These are phyloP conservation scores for Sordariomycetes sp. DNA, from an alignment of 2,329 filamentous ascomycete genomes.

Conservation along the genomic window DNA sequence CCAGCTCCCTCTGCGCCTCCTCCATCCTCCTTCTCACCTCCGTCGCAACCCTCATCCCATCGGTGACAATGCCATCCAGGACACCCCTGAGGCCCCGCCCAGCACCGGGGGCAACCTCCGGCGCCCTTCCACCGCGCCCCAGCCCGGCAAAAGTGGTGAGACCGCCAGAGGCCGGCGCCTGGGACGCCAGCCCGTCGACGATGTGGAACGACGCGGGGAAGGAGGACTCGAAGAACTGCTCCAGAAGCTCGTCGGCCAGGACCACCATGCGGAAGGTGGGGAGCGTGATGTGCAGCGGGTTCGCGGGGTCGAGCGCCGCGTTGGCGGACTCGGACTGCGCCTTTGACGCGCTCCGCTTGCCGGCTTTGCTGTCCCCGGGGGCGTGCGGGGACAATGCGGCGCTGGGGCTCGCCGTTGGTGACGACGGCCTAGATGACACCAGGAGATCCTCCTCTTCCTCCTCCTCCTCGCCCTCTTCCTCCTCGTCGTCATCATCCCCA, in stretches of 20 bases:
- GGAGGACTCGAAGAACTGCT: slow-evolving; percentile 94
- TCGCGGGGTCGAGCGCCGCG: slow-evolving; percentile 78
- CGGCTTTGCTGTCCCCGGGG: slow-evolving; percentile 18
- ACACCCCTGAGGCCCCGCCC: slow-evolving; percentile 78
- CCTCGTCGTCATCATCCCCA: slow-evolving; percentile 55
- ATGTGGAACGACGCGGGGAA: slow-evolving; percentile 90
- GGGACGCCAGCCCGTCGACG: slow-evolving; percentile 43
- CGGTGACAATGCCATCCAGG: slow-evolving; percentile 91
- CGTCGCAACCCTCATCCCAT: slow-evolving; percentile 89
- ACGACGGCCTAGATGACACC: slow-evolving; percentile 30
- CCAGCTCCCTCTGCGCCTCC: slow-evolving; percentile 83
- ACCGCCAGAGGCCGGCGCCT: slow-evolving; percentile 4
- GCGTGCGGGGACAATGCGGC: slow-evolving; percentile 26
- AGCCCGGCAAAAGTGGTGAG: slow-evolving; percentile 78
- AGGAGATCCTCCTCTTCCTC: slow-evolving; percentile 44
- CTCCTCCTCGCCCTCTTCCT: slow-evolving; percentile 40
- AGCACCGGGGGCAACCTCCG: slow-evolving; percentile 23
- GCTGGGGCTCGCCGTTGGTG: slow-evolving; percentile 19
- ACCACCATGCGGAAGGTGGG: slow-evolving; percentile 99
- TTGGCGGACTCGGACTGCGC: slow-evolving; percentile 70
- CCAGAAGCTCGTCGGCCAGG: slow-evolving; percentile 84
- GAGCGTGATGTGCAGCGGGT: slow-evolving; percentile 87
- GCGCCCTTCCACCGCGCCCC: slow-evolving; percentile 26
- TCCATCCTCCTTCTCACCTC: slow-evolving; percentile 91
- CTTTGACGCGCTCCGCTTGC: slow-evolving; percentile 33